Percentiles rank a stretch among this genome's conserved stretches.
These are phyloP conservation scores for Rhododendron williamsianum DNA, from an alignment of 148 eudicot species.

Conservation along the genomic window DNA sequence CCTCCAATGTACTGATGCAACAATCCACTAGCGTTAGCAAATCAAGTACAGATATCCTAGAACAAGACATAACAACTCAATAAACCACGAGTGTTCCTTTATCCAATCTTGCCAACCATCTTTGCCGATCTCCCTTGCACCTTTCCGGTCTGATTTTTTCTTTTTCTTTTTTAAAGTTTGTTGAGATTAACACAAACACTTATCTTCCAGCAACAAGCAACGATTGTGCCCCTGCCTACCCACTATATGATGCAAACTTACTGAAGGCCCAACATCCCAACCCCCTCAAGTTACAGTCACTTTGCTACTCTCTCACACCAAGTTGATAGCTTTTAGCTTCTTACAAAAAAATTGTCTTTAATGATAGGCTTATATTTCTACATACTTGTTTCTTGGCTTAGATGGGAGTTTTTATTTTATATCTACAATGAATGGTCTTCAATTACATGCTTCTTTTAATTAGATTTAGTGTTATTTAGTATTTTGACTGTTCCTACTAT, in stretches of 20 bases:
- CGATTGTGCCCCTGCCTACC: neutral
- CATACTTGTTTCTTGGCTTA: neutral
- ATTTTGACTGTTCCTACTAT: neutral
- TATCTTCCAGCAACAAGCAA: neutral
- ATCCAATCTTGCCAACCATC: neutral
- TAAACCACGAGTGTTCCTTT: neutral
- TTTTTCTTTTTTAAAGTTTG: neutral
- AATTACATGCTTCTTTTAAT: neutral
- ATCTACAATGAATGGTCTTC: neutral
- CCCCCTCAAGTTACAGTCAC: neutral
- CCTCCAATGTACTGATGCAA: neutral
- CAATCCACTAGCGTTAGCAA: neutral
- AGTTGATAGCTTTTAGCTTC: neutral
- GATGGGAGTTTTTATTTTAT: neutral
- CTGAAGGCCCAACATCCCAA: neutral
- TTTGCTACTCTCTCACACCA: neutral
- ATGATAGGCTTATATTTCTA: neutral
- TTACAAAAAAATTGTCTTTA: neutral
- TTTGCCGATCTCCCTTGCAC: neutral
- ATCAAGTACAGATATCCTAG: neutral
- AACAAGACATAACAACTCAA: neutral
- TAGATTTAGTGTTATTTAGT: neutral
- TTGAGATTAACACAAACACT: neutral
- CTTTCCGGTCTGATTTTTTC: neutral
- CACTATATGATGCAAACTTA: neutral